Evolutionary conservation across 2,329 filamentous ascomycete genomes (phyloP), one percentile per base, ranked within the genome.

Genomic region (Daldinia sp.): DNA sequence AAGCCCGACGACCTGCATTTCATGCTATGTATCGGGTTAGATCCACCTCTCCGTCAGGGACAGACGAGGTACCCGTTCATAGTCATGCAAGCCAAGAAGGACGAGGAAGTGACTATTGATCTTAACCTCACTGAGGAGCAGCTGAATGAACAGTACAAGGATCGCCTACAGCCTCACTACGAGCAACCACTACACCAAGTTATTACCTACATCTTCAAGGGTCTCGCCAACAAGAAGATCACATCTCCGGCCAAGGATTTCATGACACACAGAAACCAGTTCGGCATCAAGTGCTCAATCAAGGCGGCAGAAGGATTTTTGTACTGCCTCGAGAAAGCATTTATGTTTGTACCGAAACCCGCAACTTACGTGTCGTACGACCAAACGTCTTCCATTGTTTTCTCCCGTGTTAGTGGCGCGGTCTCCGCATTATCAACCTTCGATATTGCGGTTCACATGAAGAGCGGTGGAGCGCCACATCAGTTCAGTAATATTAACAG

Each of bases 401-500:
- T 99, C 86, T 98, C 94, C 30, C 93, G 96, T 78, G 94, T 99
- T 50, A 94, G 94, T 69, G 96, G 96, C 67, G 94, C 95, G 61
- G 91, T 98, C 69, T 97, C 95, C 58, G 93, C 96, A 56, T 92
- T 95, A 73, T 93, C 96, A 65, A 99, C 96, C 1, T 99, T 99
- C 78, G 96, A 99, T 80, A 98, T 99, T 74, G 96, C 94, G 0
- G 93, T 99, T 65, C 90, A 90, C 62, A 88, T 98, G 84, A 98
- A 98, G 86, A 89, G 86, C 73, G 93, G 92, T n/a, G 87, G 89
- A 59, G 92, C 92, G 64, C 94, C 97, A 77, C 93, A 94, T 75
- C 94, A 98, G 77, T 99, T 99, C 84, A 97, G 94, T 83, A 99
- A 99, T 85, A 99, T 99, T 81, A 99, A 98, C 80, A 92, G 95